Evolutionary conservation across 1,284 basidiomycete species (phyloP), one percentile per base, ranked within the genome.

Genomic region (Pseudozyma flocculosa): DNA sequence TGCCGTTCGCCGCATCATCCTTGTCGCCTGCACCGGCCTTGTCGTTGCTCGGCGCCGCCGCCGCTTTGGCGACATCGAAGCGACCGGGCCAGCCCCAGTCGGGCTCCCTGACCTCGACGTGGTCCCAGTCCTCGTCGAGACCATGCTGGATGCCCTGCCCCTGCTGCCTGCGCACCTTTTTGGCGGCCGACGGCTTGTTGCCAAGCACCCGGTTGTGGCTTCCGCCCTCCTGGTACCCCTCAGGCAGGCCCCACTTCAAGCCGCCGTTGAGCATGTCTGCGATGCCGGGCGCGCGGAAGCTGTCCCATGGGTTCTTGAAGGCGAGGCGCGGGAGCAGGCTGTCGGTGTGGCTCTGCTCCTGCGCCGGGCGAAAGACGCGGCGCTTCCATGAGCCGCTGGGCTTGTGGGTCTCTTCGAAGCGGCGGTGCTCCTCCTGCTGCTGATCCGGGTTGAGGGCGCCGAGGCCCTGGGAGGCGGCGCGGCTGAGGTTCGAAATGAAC

Each of bases 231-330:
- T 40, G 47, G 32, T 72, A 70, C 41, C 56, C 69, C 23, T 56
- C 54, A 1, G 69, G 69, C n/a, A 72, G 36, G 30, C 69, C 69
- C 69, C 69, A 72, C 41, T 67, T 60, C n/a, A 71, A 46, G 1
- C 67, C 67, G 17, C 68, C 66, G n/a, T 40, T 38, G n/a, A 62
- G 44, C n/a, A 61, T 34, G 5, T 57, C 54, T 19, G 44, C 48
- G 18, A 70, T 17, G 1, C 60, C 50, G 1, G 69, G 61, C 22
- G 65, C 56, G 24, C 54, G 59, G 40, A 67, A 72, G n/a, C 51
- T 64, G 18, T 60, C 17, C 69, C 69, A 72, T 2, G 69, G 69
- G 41, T 72, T 72, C 10, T 40, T 23, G 42, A 68, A 70, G 3
- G 56, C 64, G 8, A 72, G 43, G 0, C 57, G 52, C 2, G 56